phyloP scores from a whole-genome alignment of 2,329 filamentous ascomycete species.

The Epicoccum sorghinum region DNA sequence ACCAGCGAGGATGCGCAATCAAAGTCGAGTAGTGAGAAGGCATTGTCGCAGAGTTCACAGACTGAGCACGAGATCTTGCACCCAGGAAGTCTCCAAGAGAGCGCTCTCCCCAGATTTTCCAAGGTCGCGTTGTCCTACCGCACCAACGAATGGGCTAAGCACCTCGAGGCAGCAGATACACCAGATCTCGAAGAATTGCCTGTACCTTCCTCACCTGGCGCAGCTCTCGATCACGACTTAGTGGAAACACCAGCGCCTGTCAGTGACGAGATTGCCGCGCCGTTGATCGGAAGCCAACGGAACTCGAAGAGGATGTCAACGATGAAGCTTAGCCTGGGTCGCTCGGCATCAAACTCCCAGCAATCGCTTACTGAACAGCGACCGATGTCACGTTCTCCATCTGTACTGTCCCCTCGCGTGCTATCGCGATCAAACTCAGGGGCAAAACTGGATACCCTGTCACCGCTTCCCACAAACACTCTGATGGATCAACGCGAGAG shows the following conservation, averaged over 20 bases:
- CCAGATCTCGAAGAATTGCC: conserved; percentile 70
- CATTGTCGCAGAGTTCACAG: conserved; percentile 29
- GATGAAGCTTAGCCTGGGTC: conserved; percentile 22
- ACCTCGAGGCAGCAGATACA: conserved; percentile 76
- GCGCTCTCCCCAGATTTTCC: conserved; percentile 73
- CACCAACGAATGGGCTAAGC: conserved; percentile 96
- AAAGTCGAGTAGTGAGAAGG: conserved; percentile 51
- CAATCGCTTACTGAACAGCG: conserved; percentile 24
- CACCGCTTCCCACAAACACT: conserved; percentile 49
- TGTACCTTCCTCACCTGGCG: conserved; percentile 53
- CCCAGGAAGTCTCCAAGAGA: conserved; percentile 50
- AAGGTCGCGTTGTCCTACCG: conserved; percentile 81
- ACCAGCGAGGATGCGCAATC: conserved; percentile 30
- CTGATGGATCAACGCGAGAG: conserved; percentile 62
- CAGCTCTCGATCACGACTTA: conserved; percentile 43
- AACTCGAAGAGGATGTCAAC: conserved; percentile 35
- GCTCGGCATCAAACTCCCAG: conserved; percentile 34
- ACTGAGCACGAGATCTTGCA: conserved; percentile 48
- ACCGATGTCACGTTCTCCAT: conserved; percentile 25
- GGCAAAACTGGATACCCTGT: conserved; percentile 20
- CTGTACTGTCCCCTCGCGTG: conserved; percentile 17
- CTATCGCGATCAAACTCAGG: conserved; percentile 34
- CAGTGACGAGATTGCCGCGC: conserved; percentile 34
- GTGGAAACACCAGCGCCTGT: conserved; percentile 63
- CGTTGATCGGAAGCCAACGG: conserved; percentile 25